Base-by-base conservation (phyloP, 2,329 filamentous ascomycete genomes). In the Daldinia eschscholtzii region DNA sequence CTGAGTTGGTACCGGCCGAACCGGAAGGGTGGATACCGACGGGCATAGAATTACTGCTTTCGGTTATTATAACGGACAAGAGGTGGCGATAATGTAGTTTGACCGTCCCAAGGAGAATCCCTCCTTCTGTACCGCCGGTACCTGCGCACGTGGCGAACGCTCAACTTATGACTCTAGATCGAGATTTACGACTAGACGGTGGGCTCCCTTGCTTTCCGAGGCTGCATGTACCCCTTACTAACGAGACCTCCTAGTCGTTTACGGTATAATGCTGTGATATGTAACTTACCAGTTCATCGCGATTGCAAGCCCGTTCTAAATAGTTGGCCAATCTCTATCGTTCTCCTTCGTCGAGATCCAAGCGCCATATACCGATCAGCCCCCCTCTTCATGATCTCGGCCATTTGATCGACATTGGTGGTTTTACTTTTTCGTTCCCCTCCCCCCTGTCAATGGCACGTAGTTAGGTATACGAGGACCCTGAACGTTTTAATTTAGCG, bases 151-250 rank as follows among this genome's bases (percentile, higher is more conserved):
- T 39, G 30, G 30, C 39, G 35, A 44, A 30, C 10, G 12, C 15
- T 39, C 52, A 42, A 42, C 28, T 57, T 42, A 26, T 12, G 30
- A 6, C 12, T 46, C 18, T 42, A 42, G 61, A 64, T 64, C 53
- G 61, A 64, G 61, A 64, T 58, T 37, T 53, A 28, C 44, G 52
- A 63, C 18, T 1, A n/a, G 44, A 28, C 23, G 4, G 44, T 12
- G 23, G 23, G n/a, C 50, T 37, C 7, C 5, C n/a, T 23, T 12
- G 30, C n/a, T 35, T 37, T 4, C 26, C 15, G 28, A n/a, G 6
- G 48, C 9, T 52, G 15, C 28, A 42, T 41, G 35, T 23, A 28
- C 35, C 20, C n/a, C 13, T 26, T 48, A 23, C 12, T 26, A 48
- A 20, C 23, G 13, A 48, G 2, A 3, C 13, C 12, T 26, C 20